phyloP scores from a whole-genome alignment of 257 asterid species.

The Eustoma russellianum region DNA sequence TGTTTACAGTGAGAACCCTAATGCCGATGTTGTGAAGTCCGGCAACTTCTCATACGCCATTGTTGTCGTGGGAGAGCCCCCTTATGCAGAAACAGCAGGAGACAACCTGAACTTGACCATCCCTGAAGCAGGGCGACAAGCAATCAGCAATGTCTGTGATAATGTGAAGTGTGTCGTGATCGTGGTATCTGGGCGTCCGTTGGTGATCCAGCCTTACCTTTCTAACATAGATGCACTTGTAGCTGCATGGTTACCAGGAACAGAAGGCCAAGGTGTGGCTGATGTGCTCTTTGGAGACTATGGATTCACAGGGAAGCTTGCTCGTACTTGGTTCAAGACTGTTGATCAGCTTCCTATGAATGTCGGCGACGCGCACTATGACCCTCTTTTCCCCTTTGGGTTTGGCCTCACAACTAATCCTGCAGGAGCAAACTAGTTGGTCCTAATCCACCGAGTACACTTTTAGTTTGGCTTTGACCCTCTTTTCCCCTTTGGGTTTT shows the following conservation, averaged over 20 bases:
- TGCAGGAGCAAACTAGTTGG: background rate
- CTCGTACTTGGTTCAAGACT: constrained; percentile 56
- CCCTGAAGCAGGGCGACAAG: constrained; percentile 27
- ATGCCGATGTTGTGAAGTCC: constrained; percentile 15
- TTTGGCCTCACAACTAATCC: constrained; percentile 41
- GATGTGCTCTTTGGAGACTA: constrained; percentile 57
- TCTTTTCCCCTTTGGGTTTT: constrained; percentile 37
- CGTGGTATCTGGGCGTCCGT: constrained; percentile 43
- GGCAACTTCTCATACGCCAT: constrained; percentile 31
- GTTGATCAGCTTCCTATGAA: constrained; percentile 57
- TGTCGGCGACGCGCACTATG: constrained; percentile 39
- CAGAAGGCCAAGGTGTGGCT: constrained; percentile 54
- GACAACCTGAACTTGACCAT: constrained; percentile 32
- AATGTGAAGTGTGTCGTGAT: constrained; percentile 43
- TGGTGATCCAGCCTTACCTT: constrained; percentile 40
- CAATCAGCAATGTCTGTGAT: constrained; percentile 31
- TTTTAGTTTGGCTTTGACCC: constrained; percentile 35
- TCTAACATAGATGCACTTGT: constrained; percentile 36
- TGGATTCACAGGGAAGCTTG: constrained; percentile 41
- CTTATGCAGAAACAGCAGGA: constrained; percentile 39
- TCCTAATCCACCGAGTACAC: too few relatives aligned
- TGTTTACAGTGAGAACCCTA: constrained; percentile 21
- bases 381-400: constrained; percentile 55
- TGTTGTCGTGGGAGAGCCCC: constrained; percentile 50
- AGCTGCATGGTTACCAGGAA: constrained; percentile 71